Percentiles rank a stretch among this genome's conserved stretches.
These are phyloP conservation scores for Fusarium decemcellulare DNA, from an alignment of 2,329 filamentous ascomycete genomes.

Conservation along the genomic window DNA sequence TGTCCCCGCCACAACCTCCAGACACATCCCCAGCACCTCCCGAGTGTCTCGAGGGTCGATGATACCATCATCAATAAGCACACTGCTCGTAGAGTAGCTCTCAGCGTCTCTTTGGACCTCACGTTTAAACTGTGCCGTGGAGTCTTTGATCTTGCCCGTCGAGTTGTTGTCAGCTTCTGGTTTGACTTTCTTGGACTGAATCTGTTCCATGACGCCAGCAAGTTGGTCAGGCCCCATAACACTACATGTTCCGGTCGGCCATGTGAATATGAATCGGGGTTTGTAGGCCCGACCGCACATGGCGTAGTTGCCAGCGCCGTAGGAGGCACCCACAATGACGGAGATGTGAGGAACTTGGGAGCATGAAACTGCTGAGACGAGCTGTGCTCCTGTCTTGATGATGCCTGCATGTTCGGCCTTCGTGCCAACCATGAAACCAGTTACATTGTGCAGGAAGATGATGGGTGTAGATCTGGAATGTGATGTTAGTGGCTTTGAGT, in stretches of 20 bases:
- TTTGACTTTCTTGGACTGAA: conserved; percentile 12
- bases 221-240: conserved; percentile 46
- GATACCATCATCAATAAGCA: conserved; percentile 49
- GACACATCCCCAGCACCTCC: conserved; percentile 47
- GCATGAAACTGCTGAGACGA: conserved; percentile 60
- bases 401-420: conserved; percentile 60
- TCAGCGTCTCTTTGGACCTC: conserved; percentile 40
- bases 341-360: conserved; percentile 61
- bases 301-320: conserved; percentile 42
- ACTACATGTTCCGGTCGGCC: conserved; percentile 40
- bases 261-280: conserved; percentile 26
- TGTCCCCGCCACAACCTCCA: conserved; percentile 50
- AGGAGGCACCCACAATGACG: conserved; percentile 60
- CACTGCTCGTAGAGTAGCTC: conserved; percentile 39
- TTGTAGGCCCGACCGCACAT: background rate
- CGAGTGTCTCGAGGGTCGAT: conserved; percentile 46
- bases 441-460: conserved; percentile 62
- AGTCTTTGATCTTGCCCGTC: conserved; percentile 36
- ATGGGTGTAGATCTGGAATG: conserved; percentile 54
- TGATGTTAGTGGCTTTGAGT: background rate
- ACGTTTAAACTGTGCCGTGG: conserved; percentile 26
- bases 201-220: conserved; percentile 43
- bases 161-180: background rate
- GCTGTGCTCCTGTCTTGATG: conserved; percentile 60
- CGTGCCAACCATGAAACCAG: conserved; percentile 63